A percentile compares a stretch with the other conserved stretches of the same genome.
phyloP scores from a whole-genome alignment of 176 grass and related monocot species.

The Leersia perrieri region DNA sequence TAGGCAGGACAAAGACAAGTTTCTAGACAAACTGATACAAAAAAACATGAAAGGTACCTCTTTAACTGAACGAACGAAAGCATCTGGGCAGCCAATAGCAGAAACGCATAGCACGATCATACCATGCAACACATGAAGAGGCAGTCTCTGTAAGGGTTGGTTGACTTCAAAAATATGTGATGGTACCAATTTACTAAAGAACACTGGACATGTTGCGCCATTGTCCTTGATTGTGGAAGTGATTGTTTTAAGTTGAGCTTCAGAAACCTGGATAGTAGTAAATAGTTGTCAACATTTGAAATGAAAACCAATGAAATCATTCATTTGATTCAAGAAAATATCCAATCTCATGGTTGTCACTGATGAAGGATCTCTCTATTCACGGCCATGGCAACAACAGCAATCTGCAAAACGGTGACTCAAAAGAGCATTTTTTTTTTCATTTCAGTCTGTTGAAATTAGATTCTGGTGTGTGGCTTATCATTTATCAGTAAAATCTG shows the following conservation, averaged over 20 bases:
- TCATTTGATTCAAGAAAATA: background rate
- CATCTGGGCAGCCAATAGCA: constrained; percentile 73
- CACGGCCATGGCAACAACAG: background rate
- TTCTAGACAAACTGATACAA: background rate
- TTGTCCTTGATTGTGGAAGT: constrained; percentile 30
- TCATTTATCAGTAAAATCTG: background rate
- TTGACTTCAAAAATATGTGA: constrained; percentile 81
- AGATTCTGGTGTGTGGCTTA: background rate
- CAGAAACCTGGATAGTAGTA: constrained; percentile 51
- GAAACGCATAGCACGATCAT: constrained; percentile 69
- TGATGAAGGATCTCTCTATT: background rate
- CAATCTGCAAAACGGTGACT: background rate
- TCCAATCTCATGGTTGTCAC: background rate
- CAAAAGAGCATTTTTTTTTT: no score
- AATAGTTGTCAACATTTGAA: constrained; percentile 26
- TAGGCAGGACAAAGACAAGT: background rate
- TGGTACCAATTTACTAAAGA: constrained; percentile 71
- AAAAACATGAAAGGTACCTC: constrained; percentile 39
- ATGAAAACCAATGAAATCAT: constrained; percentile 7
- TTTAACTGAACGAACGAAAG: constrained; percentile 58
- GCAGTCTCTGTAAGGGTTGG: constrained; percentile 38
- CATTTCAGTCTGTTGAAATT: background rate
- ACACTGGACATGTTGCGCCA: constrained; percentile 36
- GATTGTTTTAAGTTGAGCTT: constrained; percentile 42
- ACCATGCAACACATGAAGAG: constrained; percentile 46